Conservation (phyloP, 2,329 filamentous ascomycete species). For the Aspergillus sp. region DNA sequence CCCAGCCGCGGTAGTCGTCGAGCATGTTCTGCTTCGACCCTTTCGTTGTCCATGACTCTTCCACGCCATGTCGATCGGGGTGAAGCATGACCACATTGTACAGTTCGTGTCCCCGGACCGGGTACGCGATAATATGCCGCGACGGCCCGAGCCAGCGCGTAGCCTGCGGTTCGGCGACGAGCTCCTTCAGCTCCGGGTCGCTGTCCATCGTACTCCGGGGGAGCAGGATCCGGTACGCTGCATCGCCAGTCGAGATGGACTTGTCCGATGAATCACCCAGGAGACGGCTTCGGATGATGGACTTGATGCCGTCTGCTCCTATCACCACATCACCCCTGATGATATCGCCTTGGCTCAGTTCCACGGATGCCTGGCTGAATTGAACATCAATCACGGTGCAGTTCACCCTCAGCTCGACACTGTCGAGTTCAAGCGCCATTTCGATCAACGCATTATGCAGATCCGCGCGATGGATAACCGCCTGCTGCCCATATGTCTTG, state of each 20-base stretch:
- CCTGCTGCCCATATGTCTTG: conserved; percentile 25
- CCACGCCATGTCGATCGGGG: conserved; percentile 52
- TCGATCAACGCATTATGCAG: conserved; percentile 25
- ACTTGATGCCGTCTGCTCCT: conserved; percentile 48
- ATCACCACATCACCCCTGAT: conserved; percentile 40
- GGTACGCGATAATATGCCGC: conserved; percentile 70
- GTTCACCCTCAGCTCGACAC: conserved; percentile 21
- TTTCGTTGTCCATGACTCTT: conserved; percentile 55
- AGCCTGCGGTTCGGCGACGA: conserved; percentile 58
- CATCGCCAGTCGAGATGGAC: conserved; percentile 52
- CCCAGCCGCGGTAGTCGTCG: conserved; percentile 53
- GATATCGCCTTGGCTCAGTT: conserved; percentile 16
- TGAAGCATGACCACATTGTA: conserved; percentile 58
- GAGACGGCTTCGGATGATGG: conserved; percentile 34
- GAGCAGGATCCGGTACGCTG: conserved; percentile 71
- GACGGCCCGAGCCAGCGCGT: conserved; percentile 68
- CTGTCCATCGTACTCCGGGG: conserved; percentile 55
- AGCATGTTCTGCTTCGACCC: conserved; percentile 54
- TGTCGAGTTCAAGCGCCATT: conserved; percentile 17
- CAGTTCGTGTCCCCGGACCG: conserved; percentile 56
- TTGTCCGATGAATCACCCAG: conserved; percentile 20
- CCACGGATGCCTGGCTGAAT: conserved; percentile 21
- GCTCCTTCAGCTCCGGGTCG: conserved; percentile 57
- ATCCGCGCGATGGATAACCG: conserved; percentile 28
- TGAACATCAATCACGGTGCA: conserved; percentile 18